These are phyloP conservation scores for Pneumocystis murina DNA, from an alignment of 1,139 yeast genomes.

Conservation along the genomic window DNA sequence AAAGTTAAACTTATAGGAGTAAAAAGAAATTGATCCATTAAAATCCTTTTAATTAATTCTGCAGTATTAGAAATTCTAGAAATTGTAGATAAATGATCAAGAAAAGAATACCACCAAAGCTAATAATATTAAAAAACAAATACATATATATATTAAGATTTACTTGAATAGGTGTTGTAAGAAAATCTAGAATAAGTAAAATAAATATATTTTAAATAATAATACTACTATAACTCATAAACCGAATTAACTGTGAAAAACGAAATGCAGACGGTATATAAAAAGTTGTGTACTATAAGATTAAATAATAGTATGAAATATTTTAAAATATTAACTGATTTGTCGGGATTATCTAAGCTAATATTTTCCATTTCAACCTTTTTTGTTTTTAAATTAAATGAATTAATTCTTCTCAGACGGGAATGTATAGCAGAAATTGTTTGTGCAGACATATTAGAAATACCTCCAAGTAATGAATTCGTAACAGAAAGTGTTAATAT, in stretches of 20 bases:
- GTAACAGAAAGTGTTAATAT: conserved; percentile 8
- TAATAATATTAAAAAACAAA: neutral
- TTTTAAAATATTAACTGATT: neutral
- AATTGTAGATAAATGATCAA: conserved; percentile 7
- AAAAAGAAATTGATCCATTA: conserved; percentile 51
- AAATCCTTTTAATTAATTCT: conserved; percentile 8
- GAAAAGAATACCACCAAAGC: conserved; percentile 10
- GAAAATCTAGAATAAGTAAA: neutral
- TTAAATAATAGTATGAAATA: neutral
- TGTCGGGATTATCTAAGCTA: neutral
- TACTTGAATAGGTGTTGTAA: conserved; percentile 6
- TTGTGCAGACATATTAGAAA: conserved; percentile 11
- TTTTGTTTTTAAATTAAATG: neutral
- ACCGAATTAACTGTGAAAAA: conserved; percentile 7
- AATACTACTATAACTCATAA: conserved; percentile 6
- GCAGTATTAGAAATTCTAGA: neutral
- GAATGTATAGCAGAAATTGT: conserved; percentile 3
- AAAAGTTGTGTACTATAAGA: neutral
- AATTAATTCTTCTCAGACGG: neutral
- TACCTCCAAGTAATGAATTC: conserved; percentile 6
- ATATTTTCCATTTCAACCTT: neutral
- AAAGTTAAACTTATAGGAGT: conserved; percentile 60
- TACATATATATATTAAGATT: neutral
- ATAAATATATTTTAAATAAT: neutral
- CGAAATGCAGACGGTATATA: conserved; percentile 2